A percentile compares a stretch with the other conserved stretches of the same genome.
Conservation (phyloP, 208 protist genomes). For the Angomonas desouzai region DNA sequence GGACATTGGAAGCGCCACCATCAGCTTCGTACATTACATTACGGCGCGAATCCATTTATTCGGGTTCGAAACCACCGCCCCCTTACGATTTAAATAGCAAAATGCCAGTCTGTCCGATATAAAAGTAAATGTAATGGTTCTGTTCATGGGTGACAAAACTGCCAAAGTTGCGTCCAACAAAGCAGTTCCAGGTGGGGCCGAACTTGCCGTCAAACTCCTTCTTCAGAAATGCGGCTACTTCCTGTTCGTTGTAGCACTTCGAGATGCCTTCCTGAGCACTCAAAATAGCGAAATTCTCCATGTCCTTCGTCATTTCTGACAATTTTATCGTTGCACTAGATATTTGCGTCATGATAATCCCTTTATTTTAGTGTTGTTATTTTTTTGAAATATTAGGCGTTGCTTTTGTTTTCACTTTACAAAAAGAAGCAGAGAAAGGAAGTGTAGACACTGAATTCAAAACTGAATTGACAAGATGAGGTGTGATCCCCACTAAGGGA, state of each 20-base stretch:
- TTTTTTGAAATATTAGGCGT: not conserved
- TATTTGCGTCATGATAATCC: slow-evolving; percentile 28
- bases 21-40: no score
- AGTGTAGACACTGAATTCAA: not conserved
- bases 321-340: slow-evolving; percentile 87
- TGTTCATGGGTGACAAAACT: slow-evolving; percentile 99
- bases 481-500: no score
- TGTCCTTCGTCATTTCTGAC: slow-evolving; percentile 94
- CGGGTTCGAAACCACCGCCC: no score
- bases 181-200: slow-evolving; percentile 99
- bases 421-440: slow-evolving; percentile 12
- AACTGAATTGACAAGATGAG: no score
- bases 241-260: slow-evolving; percentile 98
- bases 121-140: slow-evolving; percentile 99
- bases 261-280: slow-evolving; percentile 97
- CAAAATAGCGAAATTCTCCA: slow-evolving; percentile 98
- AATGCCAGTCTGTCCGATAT: slow-evolving; percentile 99
- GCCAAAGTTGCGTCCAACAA: slow-evolving; percentile 99
- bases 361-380: slow-evolving; percentile 9
- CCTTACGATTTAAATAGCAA: slow-evolving; percentile 94
- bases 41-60: no score
- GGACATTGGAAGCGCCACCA: no score
- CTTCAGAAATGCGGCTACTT: slow-evolving; percentile 99
- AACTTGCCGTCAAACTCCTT: slow-evolving; percentile 99
- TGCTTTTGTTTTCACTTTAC: not conserved